Conservation (phyloP, 2,329 filamentous ascomycete genomes). For the Westerdykella aurantiaca region DNA sequence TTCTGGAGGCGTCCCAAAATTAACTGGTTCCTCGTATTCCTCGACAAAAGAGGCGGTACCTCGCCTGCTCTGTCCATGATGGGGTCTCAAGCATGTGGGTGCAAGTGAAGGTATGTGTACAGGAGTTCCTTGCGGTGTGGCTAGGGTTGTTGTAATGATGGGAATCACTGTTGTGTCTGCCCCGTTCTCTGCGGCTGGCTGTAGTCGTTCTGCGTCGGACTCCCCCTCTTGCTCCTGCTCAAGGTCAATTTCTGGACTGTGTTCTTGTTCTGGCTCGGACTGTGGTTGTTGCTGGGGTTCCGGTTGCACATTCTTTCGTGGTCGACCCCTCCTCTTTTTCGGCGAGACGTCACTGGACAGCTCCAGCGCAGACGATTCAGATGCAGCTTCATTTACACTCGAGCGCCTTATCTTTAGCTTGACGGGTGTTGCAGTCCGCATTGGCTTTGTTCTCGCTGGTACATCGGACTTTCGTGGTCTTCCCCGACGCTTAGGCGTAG, state of each 20-base stretch:
- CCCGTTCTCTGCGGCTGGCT: too few relatives aligned
- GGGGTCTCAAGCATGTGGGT: background rate
- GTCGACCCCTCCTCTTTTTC: conserved; percentile 29
- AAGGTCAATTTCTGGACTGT: too few relatives aligned
- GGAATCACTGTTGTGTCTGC: background rate
- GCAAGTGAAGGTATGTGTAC: background rate
- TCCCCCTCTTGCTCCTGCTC: too few relatives aligned
- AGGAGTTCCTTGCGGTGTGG: conserved; percentile 4
- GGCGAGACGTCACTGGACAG: conserved; percentile 20
- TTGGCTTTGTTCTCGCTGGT: conserved; percentile 18
- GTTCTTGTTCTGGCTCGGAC: background rate
- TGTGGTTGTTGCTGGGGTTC: conserved; percentile 6
- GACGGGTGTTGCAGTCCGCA: conserved; percentile 30
- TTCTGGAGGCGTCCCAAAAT: conserved; percentile 12
- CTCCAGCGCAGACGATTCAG: conserved; percentile 18
- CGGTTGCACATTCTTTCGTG: conserved; percentile 26
- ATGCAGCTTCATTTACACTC: conserved; percentile 9
- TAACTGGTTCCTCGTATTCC: conserved; percentile 5
- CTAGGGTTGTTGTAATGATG: conserved; percentile 8
- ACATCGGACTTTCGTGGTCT: conserved; percentile 35
- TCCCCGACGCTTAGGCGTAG: conserved; percentile 35
- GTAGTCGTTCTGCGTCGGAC: too few relatives aligned
- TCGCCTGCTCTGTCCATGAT: background rate
- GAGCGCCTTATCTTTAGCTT: conserved; percentile 18
- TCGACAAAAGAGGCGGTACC: background rate